Evolutionary conservation across 192 early-diverging fungal species (phyloP).

Genomic region (Diversispora epigaea): DNA sequence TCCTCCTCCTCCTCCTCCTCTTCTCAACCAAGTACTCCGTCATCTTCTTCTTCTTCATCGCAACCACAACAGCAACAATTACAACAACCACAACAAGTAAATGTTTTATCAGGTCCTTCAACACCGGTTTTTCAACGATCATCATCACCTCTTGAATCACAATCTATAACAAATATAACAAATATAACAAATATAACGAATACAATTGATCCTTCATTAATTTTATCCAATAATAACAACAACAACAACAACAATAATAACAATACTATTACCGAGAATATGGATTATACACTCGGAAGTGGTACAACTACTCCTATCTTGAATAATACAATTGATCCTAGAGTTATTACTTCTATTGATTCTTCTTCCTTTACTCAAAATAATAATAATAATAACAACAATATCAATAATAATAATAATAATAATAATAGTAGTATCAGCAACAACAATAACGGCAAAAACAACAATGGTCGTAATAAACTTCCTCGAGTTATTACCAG

Average conservation of each 20-base stretch:
- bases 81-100: too few relatives aligned
- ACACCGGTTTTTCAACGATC: too few relatives aligned
- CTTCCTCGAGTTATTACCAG: not conserved
- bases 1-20: not conserved
- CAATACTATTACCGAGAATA: not conserved
- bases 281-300: not conserved
- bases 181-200: not conserved
- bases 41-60: not conserved
- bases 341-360: not conserved
- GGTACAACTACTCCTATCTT: not conserved
- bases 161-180: not conserved
- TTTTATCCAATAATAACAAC: not conserved
- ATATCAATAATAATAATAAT: too few relatives aligned
- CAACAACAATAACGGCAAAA: too few relatives aligned
- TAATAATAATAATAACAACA: not conserved
- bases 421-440: too few relatives aligned
- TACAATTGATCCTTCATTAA: conserved; percentile 8
- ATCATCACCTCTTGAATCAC: too few relatives aligned
- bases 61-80: too few relatives aligned
- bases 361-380: not conserved
- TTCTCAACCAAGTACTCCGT: not conserved
- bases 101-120: too few relatives aligned
- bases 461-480: not conserved
- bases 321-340: not conserved
- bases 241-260: not conserved